Evolutionary conservation across 2,329 filamentous ascomycete genomes (phyloP).

Genomic region (Chaetomium sp.): DNA sequence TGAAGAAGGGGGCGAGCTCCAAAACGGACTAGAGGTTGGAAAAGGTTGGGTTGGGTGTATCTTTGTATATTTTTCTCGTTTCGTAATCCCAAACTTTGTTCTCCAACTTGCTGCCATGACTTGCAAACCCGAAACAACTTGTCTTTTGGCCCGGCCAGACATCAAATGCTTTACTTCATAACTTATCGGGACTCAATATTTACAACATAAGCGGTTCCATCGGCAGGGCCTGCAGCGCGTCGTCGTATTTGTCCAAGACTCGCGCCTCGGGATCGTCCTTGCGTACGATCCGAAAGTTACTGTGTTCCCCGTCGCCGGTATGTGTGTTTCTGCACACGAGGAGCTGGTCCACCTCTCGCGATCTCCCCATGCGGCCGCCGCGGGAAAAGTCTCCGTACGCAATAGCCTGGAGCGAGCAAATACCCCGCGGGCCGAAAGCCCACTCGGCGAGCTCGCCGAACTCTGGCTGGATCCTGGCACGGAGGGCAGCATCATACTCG

Average conservation of each 20-base stretch:
- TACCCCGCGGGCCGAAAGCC: too few relatives aligned
- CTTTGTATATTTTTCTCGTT: constrained; percentile 6
- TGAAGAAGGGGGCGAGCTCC: background rate
- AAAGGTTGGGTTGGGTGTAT: constrained; percentile 4
- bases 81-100: constrained; percentile 64
- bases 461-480: too few relatives aligned
- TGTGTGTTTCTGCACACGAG: background rate
- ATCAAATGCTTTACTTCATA: background rate
- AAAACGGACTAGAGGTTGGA: constrained; percentile 9
- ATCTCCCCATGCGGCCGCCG: too few relatives aligned
- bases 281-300: background rate
- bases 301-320: background rate
- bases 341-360: background rate
- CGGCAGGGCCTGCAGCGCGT: background rate
- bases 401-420: too few relatives aligned
- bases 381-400: too few relatives aligned
- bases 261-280: background rate
- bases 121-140: background rate
- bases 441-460: too few relatives aligned
- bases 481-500: too few relatives aligned
- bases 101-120: constrained; percentile 46
- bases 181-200: background rate
- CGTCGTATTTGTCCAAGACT: background rate
- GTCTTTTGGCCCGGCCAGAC: background rate
- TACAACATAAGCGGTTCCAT: background rate